Evolutionary conservation across 1,139 yeast genomes (phyloP), one percentile per base, ranked within the genome.

Genomic region (Maudiozyma humilis): DNA sequence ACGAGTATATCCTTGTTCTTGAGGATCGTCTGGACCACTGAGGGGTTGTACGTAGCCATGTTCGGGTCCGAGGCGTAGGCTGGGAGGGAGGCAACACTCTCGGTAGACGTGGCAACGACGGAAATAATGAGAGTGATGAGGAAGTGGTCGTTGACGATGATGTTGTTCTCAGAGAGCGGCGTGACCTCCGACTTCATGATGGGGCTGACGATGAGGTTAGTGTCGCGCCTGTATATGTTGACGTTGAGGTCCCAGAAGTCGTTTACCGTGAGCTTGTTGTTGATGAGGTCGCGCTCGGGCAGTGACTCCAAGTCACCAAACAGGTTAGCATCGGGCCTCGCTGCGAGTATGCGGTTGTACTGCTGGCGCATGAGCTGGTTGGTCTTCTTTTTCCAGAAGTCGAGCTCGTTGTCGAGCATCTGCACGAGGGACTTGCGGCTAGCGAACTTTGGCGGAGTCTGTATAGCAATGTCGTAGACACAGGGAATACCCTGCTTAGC

Each of bases 151-250:
- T 57, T 56, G 2, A 57, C 47, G 13, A 61, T 50, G 31, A 56
- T 50, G 40, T 59, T 57, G 37, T 57, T 57, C 37, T 58, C 63
- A 2, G 63, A 59, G 16, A 60, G 44, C 4, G 64, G 60, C 40
- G 57, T 59, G 1, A 60, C 57, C 41, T 61, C 64, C 23, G 59
- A 50, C 47, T 59, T 59, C 54, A 57, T 54, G 3, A 54, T 48
- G 32, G 51, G 49, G 34, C 57, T 59, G 42, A 58, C 54, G 8
- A 59, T 51, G 40, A 61, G 44, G 32, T 56, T 53, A 15, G 64
- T 63, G 35, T 52, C 51, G 12, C 43, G 41, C 32, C 51, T 48
- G 43, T 55, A 57, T 12, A 60, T 46, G 42, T 60, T 54, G 3
- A 49, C 41, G n/a, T 39, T 36, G 13, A 42, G 5, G 51, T 47